Evolutionary conservation across 768 basidiomycete genomes (phyloP).

Genomic region (Hebeloma cylindrosporum): DNA sequence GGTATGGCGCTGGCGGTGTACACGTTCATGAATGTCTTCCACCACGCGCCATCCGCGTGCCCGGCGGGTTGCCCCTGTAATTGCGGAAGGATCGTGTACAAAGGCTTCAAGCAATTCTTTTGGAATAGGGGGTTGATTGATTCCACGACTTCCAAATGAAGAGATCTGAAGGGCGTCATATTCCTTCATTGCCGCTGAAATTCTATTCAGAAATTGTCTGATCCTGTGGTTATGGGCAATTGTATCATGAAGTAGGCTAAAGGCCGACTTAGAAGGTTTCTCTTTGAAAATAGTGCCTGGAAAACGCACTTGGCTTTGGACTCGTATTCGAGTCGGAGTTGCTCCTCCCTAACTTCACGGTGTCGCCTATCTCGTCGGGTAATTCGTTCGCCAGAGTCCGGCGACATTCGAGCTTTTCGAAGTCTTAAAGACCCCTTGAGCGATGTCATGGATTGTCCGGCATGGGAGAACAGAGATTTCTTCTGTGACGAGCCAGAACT

Average conservation of each 20-base stretch:
- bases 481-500: constrained; percentile 19
- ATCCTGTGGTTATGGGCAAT: constrained; percentile 64
- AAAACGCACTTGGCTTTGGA: constrained; percentile 50
- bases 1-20: constrained; percentile 58
- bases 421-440: constrained; percentile 13
- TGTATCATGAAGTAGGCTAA: constrained; percentile 61
- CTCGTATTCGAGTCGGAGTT: constrained; percentile 57
- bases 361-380: constrained; percentile 30
- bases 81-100: constrained; percentile 75
- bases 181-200: constrained; percentile 61
- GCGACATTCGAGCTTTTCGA: constrained; percentile 24
- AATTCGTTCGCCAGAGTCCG: constrained; percentile 26
- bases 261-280: constrained; percentile 2
- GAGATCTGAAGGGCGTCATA: constrained; percentile 61
- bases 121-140: constrained; percentile 51
- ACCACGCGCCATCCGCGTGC: constrained; percentile 69
- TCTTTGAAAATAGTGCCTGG: constrained; percentile 5
- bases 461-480: constrained; percentile 6
- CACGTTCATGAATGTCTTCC: constrained; percentile 69
- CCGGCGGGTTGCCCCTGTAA: constrained; percentile 63
- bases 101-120: constrained; percentile 72
- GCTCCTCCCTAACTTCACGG: constrained; percentile 45
- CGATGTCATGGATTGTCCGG: constrained; percentile 14
- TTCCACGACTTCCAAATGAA: constrained; percentile 47
- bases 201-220: constrained; percentile 65